Percentiles rank a stretch among this genome's conserved stretches.
These are phyloP conservation scores for Tetracladium setigerum DNA, from an alignment of 495 filamentous ascomycete species.

Conservation along the genomic window DNA sequence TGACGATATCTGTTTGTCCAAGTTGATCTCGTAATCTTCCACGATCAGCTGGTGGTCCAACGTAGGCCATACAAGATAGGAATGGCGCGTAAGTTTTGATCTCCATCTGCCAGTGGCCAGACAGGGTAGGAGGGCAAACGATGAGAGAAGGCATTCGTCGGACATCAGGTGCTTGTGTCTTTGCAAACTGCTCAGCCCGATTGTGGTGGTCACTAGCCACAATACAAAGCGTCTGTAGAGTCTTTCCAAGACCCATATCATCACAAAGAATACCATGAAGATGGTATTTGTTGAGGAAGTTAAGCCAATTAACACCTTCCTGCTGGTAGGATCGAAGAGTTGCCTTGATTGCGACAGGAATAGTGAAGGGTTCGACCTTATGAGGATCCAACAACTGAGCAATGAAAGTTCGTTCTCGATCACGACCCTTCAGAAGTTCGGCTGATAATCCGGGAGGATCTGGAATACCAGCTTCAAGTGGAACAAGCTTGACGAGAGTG, in stretches of 20 bases:
- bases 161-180: slow-evolving; percentile 66
- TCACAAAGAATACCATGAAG: slow-evolving; percentile 97
- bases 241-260: slow-evolving; percentile 98
- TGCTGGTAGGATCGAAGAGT: slow-evolving; percentile 94
- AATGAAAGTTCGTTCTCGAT: slow-evolving; percentile 92
- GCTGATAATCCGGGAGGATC: slow-evolving; percentile 90
- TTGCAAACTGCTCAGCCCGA: slow-evolving; percentile 80
- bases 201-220: slow-evolving; percentile 95
- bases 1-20: slow-evolving; percentile 75
- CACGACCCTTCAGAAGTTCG: slow-evolving; percentile 79
- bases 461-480: slow-evolving; percentile 95
- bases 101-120: slow-evolving; percentile 97
- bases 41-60: slow-evolving; percentile 78
- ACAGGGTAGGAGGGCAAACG: slow-evolving; percentile 93
- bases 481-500: slow-evolving; percentile 95
- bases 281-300: slow-evolving; percentile 96
- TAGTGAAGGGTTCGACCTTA: slow-evolving; percentile 88
- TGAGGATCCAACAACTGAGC: slow-evolving; percentile 90
- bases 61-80: slow-evolving; percentile 79
- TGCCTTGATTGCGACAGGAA: slow-evolving; percentile 95
- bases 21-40: slow-evolving; percentile 58
- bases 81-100: slow-evolving; percentile 93
- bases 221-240: slow-evolving; percentile 93
- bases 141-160: slow-evolving; percentile 85
- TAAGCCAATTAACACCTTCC: slow-evolving; percentile 97